Conservation (phyloP, 2,329 filamentous ascomycete species). For the Cordyceps fumosorosea region DNA sequence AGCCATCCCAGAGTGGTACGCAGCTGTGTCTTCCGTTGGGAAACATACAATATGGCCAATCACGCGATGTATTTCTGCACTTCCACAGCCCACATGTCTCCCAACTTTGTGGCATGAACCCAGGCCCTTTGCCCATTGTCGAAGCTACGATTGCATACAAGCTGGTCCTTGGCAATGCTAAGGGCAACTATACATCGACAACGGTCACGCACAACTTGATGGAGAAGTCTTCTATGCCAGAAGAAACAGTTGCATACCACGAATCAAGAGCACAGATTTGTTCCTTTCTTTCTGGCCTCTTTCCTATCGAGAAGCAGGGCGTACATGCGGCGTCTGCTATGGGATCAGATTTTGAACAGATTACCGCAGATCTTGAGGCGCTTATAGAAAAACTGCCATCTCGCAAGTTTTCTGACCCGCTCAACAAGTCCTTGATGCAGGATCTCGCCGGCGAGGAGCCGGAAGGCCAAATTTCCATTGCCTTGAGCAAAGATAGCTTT, state of each 20-base stretch:
- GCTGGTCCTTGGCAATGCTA: constrained; percentile 16
- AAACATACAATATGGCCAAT: constrained; percentile 55
- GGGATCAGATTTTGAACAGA: constrained; percentile 7
- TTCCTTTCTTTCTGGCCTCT: constrained; percentile 40
- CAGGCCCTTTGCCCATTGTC: constrained; percentile 1
- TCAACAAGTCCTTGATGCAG: constrained; percentile 40
- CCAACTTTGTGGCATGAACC: neutral
- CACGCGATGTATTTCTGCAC: constrained; percentile 46
- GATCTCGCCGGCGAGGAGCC: constrained; percentile 40
- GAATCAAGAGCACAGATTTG: constrained; percentile 44
- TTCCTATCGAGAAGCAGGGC: constrained; percentile 28
- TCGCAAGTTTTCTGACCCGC: constrained; percentile 26
- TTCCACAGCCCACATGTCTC: constrained; percentile 19
- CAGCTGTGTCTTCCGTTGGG: constrained; percentile 37
- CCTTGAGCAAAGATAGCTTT: constrained; percentile 31
- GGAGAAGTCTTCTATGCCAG: neutral
- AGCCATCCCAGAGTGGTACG: constrained; percentile 13
- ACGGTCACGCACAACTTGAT: neutral
- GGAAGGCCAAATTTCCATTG: constrained; percentile 44
- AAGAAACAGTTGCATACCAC: constrained; percentile 34
- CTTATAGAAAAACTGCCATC: constrained; percentile 32
- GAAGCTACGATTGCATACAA: constrained; percentile 17
- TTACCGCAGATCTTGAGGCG: constrained; percentile 19
- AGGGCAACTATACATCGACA: neutral
- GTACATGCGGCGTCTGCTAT: constrained; percentile 27